Evolutionary conservation across 345 rosid species (phyloP), one percentile per base, ranked within the genome.

Genomic region (Brassica juncea): DNA sequence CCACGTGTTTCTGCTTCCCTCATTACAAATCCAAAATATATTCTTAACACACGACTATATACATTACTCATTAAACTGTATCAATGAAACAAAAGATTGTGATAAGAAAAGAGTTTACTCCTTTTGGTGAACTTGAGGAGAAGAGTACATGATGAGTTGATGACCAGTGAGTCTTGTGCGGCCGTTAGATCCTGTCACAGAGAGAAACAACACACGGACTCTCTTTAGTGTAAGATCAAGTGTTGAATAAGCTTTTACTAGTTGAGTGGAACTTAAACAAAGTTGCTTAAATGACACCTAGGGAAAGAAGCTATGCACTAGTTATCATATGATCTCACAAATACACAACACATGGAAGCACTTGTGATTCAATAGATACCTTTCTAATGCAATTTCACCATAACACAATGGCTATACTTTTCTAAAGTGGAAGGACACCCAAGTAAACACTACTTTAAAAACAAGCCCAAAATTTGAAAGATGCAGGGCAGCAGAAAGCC

Each of bases 1-100:
- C 82, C 83, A 74, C 79, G 83, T 74, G 83, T 80, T 80, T 21
- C 61, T 80, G 79, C 66, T 74, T 69, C 65, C 70, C 63, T 68
- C 47, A 52, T 10, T 34, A 37, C 0, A 8, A 11, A n/a, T 16
- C 28, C 30, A 34, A 65, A 16, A 28, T 57, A 7, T 64, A 64
- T 34, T 32, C 28, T 15, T 7, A 64, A n/a, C 39, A 30, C 2
- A 3, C 1, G 5, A 4, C 1, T 34, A 42, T 35, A 44, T 12
- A 12, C 27, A 19, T 16, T 35, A 55, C 55, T 25, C 44, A 15
- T 12, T 12, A 12, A 6, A 23, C 30, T 4, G 19, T 19, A 19
- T 19, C 19, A 19, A 0, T 19, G 19, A 21, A 21, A 1, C 44
- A 11, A 5, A 44, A 23, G 19, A 37, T 15, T 15, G 28, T 9